These are phyloP conservation scores for Termitomyces sp. DNA, from an alignment of 768 basidiomycete species.

Conservation along the genomic window DNA sequence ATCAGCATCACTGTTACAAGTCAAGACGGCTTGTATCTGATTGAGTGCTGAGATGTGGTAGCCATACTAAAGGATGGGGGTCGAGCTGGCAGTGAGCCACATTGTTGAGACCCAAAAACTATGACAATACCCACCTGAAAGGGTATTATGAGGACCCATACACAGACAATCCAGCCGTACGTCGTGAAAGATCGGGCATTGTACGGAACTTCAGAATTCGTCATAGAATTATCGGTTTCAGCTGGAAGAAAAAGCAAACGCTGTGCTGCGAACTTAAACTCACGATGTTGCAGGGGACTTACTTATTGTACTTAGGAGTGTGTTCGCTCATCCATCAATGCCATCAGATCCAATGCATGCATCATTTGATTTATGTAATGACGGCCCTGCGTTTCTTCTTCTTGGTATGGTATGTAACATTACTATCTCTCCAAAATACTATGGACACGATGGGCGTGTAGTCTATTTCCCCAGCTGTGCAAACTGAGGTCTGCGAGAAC, in stretches of 20 bases:
- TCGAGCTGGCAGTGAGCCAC: background rate
- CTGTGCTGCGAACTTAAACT: too few relatives aligned
- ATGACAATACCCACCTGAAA: slow-evolving; percentile 40
- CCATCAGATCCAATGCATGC: too few relatives aligned
- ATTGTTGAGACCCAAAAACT: background rate
- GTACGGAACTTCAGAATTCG: slow-evolving; percentile 3
- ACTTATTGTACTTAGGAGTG: too few relatives aligned
- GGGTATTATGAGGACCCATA: slow-evolving; percentile 64
- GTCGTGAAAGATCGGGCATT: slow-evolving; percentile 38
- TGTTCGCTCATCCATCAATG: too few relatives aligned
- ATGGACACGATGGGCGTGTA: too few relatives aligned
- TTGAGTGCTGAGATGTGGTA: slow-evolving; percentile 92
- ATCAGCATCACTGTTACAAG: slow-evolving; percentile 45
- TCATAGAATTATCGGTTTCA: slow-evolving; percentile 12
- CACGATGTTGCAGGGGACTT: too few relatives aligned
- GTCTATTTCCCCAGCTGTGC: too few relatives aligned
- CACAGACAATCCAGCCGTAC: slow-evolving; percentile 62
- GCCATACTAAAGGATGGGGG: slow-evolving; percentile 55
- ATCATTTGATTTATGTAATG: too few relatives aligned
- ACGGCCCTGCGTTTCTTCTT: too few relatives aligned
- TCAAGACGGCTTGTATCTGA: slow-evolving; percentile 77
- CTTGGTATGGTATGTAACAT: too few relatives aligned
- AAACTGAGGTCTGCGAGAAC: too few relatives aligned
- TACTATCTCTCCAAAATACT: too few relatives aligned
- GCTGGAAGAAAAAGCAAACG: background rate